Base-by-base conservation (phyloP, 2,329 filamentous ascomycete species). In the Colletotrichum trifolii region DNA sequence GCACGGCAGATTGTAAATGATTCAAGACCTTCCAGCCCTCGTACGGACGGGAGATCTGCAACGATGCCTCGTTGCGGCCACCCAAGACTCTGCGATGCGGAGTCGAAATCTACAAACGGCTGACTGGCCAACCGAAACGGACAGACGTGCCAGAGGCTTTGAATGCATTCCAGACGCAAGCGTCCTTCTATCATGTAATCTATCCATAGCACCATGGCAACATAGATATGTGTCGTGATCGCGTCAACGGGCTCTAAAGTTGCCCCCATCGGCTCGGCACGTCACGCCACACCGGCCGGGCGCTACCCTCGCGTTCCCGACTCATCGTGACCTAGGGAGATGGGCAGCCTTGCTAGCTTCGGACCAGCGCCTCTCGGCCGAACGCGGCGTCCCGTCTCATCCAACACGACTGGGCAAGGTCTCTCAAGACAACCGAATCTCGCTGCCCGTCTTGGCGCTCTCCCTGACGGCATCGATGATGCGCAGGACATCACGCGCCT, bases 391-490 rank as follows among this genome's bases (percentile, higher is more conserved):
- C 25, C 25, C 25, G 4, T 25, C 25, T 25, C 25, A 25, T 25
- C 4, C 25, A 25, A 5, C 25, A 25, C 3, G 3, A 25, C 11
- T 5, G 25, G 46, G 9, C 17, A 34, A 35, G 39, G 0, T 55
- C 6, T 42, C 33, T 65, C 64, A 78, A 11, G 70, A 70, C 46
- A 82, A 70, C 2, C 70, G 69, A 7, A 85, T 76, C 64, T 85
- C 81, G 65, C 75, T 79, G 4, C 82, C 81, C 1, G 76, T 81
- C 74, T 76, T 78, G 1, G 82, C 82, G 52, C 84, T 87, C 73
- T 86, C 83, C 49, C 77, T 71, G 2, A 83, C 74, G 2, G 80
- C 85, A 71, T 87, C 85, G 4, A 88, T 79, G 43, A 87, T 81
- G 43, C 76, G 75, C 69, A 88, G 71, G 43, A 87, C 85, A 69